These are phyloP conservation scores for Mentha longifolia DNA, from an alignment of 257 asterid genomes.

Conservation along the genomic window DNA sequence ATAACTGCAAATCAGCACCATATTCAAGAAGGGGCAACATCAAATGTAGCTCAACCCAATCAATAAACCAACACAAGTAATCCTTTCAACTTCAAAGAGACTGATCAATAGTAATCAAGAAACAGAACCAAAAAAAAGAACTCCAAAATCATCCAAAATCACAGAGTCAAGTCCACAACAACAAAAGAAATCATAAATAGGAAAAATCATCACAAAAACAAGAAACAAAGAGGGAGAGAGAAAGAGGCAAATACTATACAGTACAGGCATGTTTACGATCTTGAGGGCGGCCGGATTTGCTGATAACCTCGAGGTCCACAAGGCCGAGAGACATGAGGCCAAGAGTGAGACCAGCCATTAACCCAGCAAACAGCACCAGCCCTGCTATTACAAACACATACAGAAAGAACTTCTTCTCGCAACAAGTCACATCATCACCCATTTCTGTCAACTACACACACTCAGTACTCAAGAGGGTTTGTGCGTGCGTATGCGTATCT, in stretches of 20 bases:
- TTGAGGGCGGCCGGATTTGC: constrained; percentile 88
- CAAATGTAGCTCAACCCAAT: constrained; percentile 23
- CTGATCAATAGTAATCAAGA: background rate
- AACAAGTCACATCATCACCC: constrained; percentile 73
- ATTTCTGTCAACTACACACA: constrained; percentile 35
- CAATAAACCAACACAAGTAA: constrained; percentile 18
- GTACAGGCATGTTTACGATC: constrained; percentile 92
- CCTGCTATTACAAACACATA: constrained; percentile 56
- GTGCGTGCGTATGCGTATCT: background rate
- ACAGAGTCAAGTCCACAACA: constrained; percentile 4
- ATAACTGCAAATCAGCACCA: constrained; percentile 11
- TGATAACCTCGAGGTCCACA: constrained; percentile 98
- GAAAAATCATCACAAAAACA: constrained; percentile 24
- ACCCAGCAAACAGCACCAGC: constrained; percentile 85
- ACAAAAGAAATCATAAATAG: constrained; percentile 4
- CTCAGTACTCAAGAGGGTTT: constrained; percentile 28
- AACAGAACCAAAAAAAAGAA: background rate
- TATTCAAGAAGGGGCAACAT: constrained; percentile 13
- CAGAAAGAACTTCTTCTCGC: constrained; percentile 60
- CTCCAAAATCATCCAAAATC: constrained; percentile 29
- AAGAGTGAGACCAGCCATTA: constrained; percentile 98
- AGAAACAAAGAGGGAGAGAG: background rate
- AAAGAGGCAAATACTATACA: constrained; percentile 34
- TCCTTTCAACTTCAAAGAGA: constrained; percentile 14
- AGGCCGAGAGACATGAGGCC: constrained; percentile 99